phyloP scores from a whole-genome alignment of 768 basidiomycete genomes.

The Rhodotorula taiwanensis region DNA sequence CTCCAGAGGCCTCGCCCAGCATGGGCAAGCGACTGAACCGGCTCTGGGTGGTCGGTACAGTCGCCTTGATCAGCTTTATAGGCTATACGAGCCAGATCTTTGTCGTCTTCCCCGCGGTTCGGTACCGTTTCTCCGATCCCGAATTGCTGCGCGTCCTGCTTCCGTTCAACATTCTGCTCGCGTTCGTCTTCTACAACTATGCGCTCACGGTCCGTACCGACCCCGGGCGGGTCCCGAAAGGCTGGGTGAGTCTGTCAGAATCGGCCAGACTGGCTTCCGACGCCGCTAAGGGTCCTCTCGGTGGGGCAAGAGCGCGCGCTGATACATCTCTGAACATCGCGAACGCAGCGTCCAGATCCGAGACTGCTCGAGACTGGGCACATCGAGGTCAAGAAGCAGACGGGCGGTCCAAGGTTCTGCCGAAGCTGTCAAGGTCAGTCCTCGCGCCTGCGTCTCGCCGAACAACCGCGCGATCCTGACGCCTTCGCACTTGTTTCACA shows the following conservation, averaged over 20 bases:
- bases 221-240: constrained; percentile 69
- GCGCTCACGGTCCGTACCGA: constrained; percentile 71
- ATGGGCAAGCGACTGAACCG: constrained; percentile 18
- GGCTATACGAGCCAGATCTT: constrained; percentile 82
- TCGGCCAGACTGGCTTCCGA: not conserved
- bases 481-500: too few species aligned
- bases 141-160: constrained; percentile 22
- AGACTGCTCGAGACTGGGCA: constrained; percentile 54
- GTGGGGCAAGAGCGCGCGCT: not conserved
- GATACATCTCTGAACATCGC: not conserved
- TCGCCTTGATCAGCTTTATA: constrained; percentile 59
- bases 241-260: constrained; percentile 29
- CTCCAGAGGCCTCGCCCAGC: too few species aligned
- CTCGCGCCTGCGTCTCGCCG: too few species aligned
- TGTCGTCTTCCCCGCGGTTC: constrained; percentile 65
- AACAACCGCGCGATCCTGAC: too few species aligned
- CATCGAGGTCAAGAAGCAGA: constrained; percentile 83
- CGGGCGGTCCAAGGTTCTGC: constrained; percentile 75
- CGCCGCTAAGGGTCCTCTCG: not conserved
- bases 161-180: constrained; percentile 59
- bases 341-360: constrained; percentile 62
- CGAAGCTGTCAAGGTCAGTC: constrained; percentile 75
- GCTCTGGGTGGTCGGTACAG: constrained; percentile 42
- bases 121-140: not conserved
- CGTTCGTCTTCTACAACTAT: constrained; percentile 80